Evolutionary conservation across 805 yeast genomes (phyloP), one percentile per base, ranked within the genome.

Genomic region (Candida endomychidarum): DNA sequence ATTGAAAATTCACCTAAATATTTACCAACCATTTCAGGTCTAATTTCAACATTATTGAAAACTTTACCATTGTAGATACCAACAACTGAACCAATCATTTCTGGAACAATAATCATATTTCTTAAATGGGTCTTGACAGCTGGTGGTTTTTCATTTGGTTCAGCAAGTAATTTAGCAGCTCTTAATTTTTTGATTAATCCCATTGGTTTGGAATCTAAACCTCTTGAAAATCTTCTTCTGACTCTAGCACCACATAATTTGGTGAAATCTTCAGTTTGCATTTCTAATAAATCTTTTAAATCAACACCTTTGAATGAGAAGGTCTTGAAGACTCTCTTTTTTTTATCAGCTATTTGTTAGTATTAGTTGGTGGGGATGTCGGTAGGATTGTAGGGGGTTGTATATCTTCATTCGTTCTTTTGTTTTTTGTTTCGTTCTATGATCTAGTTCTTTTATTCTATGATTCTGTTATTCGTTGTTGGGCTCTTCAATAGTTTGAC

Each of bases 1-100:
- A 93, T 93, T 67, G 99, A 91, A 88, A 93, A 93, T 81, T 93
- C 99, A 80, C 97, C 99, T 66, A 93, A 86, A 95, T 93, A 93
- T 86, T 91, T 96, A 72, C 99, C 98, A 71, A 91, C 90, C 99
- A 93, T 93, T 81, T 93, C 99, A 67, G 99, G 96, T 75, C 80
- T 89, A 77, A 93, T 78, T 77, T 93, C 99, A 74, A 93, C 96
- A 64, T 83, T 86, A 95, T 91, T 91, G 95, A 93, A 93, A 62
- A 80, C 87, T 81, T 93, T 93, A 80, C 99, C 99, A 83, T 93
- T 93, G 96, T 93, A 93, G 63, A 93, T 86, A 78, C 97, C 97
- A 61, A 93, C 83, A 58, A 91, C 95, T 51, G 97, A 88, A 72
- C 99, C 99, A 65, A 93, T 89, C 99, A 93, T 93, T 83, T 93